Evolutionary conservation across 371 early-diverging fungal genomes (phyloP).

Genomic region (Mortierella sp.): DNA sequence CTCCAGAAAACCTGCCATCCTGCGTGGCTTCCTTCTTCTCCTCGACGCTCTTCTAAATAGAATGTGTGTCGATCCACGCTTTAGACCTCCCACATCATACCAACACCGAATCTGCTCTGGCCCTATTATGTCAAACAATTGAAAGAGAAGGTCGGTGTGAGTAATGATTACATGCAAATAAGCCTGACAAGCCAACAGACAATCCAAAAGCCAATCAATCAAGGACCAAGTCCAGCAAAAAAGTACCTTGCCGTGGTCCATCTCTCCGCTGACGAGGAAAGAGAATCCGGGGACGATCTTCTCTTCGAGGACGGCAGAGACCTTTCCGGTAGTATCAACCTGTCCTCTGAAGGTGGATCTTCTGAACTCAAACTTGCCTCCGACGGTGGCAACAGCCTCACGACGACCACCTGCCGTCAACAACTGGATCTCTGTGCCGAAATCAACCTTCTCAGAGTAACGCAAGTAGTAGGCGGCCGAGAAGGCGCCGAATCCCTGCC

Average conservation of each 20-base stretch:
- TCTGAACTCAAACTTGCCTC: slow-evolving; percentile 96
- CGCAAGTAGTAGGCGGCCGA: slow-evolving; percentile 93
- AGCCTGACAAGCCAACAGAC: slow-evolving; percentile 43
- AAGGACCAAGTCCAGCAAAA: slow-evolving; percentile 17
- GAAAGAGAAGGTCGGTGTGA: neutral
- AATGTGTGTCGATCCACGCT: slow-evolving; percentile 17
- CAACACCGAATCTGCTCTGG: slow-evolving; percentile 85
- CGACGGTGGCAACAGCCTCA: slow-evolving; percentile 93
- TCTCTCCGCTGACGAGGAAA: slow-evolving; percentile 92
- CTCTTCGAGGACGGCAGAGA: slow-evolving; percentile 93
- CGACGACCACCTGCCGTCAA: slow-evolving; percentile 82
- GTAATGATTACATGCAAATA: neutral
- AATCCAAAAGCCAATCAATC: slow-evolving; percentile 16
- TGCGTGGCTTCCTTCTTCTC: neutral
- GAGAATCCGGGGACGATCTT: slow-evolving; percentile 95
- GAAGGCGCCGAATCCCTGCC: slow-evolving; percentile 86
- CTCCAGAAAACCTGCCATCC: neutral
- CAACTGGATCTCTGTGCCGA: slow-evolving; percentile 93
- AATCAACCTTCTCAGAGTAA: slow-evolving; percentile 94
- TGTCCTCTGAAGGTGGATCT: slow-evolving; percentile 92
- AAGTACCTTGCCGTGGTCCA: slow-evolving; percentile 92
- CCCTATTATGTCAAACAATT: slow-evolving; percentile 59
- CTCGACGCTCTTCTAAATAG: neutral
- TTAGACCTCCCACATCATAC: slow-evolving; percentile 84
- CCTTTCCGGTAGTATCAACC: slow-evolving; percentile 91